These are phyloP conservation scores for Hanseniaspora lindneri DNA, from an alignment of 805 yeast genomes.

Conservation along the genomic window DNA sequence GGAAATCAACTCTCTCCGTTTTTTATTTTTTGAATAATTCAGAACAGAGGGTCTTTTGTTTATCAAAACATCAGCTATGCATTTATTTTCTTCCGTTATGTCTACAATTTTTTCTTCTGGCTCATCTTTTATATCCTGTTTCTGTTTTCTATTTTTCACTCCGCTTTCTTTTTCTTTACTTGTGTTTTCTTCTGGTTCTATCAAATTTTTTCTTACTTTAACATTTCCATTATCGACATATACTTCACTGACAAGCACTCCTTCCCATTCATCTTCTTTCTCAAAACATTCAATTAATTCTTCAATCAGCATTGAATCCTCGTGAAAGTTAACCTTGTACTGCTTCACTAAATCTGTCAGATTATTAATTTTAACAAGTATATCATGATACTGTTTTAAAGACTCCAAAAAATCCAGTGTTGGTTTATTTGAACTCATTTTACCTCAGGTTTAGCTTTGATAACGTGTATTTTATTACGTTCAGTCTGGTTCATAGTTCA, in stretches of 20 bases:
- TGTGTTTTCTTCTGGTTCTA: neutral
- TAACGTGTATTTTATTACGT: too few species aligned
- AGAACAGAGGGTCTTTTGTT: neutral
- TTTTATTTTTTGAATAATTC: slow-evolving; percentile 5
- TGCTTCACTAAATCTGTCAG: slow-evolving; percentile 1
- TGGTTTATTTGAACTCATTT: neutral
- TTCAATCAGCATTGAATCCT: neutral
- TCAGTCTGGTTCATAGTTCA: too few species aligned
- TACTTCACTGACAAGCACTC: neutral
- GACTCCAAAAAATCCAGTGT: neutral
- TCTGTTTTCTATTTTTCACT: neutral
- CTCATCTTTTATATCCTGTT: neutral
- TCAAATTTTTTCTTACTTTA: too few species aligned
- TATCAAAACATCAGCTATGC: neutral
- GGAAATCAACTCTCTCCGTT: neutral
- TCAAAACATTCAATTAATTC: neutral
- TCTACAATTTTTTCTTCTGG: neutral
- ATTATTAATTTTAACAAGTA: slow-evolving; percentile 3
- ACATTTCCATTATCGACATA: neutral
- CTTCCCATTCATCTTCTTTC: neutral
- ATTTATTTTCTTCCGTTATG: neutral
- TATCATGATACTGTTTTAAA: slow-evolving; percentile 8
- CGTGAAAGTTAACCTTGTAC: neutral
- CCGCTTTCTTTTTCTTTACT: neutral
- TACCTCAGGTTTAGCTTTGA: too few species aligned